phyloP scores from a whole-genome alignment of 139 green algal species.

The Tetraselmis chui region DNA sequence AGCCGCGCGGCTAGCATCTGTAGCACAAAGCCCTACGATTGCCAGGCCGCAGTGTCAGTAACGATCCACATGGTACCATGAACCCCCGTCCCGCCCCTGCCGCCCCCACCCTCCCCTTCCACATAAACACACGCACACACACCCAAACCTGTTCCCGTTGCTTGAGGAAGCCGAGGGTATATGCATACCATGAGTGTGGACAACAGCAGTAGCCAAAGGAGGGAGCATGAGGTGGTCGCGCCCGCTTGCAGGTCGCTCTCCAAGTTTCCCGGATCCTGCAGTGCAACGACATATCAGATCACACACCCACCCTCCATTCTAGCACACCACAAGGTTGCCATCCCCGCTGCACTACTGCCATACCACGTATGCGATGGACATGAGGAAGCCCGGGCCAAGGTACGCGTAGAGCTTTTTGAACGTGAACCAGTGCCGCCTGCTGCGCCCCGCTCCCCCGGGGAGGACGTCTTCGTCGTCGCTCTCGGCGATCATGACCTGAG shows the following conservation, averaged over 20 bases:
- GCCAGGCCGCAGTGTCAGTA: neutral
- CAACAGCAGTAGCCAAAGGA: conserved; percentile 82
- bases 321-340: neutral
- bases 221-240: conserved; percentile 44
- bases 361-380: conserved; percentile 81
- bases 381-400: conserved; percentile 67
- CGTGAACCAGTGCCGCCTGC: conserved; percentile 22
- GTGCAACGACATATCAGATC: neutral
- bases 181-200: conserved; percentile 56
- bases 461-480: neutral
- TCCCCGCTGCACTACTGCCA: neutral
- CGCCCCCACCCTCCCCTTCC: neutral
- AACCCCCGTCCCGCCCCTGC: neutral
- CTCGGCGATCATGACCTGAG: neutral
- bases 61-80: neutral
- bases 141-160: too few relatives aligned
- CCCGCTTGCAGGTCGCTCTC: conserved; percentile 77
- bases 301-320: neutral
- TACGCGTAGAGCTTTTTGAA: conserved; percentile 42
- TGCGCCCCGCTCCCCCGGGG: too few relatives aligned
- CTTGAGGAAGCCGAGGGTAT: too few relatives aligned
- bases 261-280: conserved; percentile 84
- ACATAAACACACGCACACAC: neutral
- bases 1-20: conserved; percentile 77
- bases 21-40: conserved; percentile 61